phyloP scores from a whole-genome alignment of 306 rosid genomes.

The Carpinus fangiana region DNA sequence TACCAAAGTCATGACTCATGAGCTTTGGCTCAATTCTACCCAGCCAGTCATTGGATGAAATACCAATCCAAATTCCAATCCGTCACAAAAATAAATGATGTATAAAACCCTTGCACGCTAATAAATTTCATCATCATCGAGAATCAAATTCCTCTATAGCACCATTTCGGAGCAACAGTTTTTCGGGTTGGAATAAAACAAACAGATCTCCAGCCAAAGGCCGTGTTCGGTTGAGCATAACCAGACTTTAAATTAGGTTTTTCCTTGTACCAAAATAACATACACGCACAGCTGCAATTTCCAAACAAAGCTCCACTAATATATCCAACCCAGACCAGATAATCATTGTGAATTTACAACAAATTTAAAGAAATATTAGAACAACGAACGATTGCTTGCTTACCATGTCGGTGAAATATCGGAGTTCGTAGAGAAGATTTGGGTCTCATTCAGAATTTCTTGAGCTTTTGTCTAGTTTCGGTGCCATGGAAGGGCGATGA shows the following conservation, averaged over 20 bases:
- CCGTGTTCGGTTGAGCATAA: neutral
- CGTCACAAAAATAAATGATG: neutral
- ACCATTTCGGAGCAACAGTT: neutral
- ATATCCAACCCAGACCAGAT: neutral
- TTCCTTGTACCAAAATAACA: neutral
- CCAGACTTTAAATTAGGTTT: neutral
- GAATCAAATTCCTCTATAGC: neutral
- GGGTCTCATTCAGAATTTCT: conserved; percentile 33
- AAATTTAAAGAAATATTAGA: neutral
- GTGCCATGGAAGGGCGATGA: neutral
- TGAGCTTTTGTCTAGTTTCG: conserved; percentile 15
- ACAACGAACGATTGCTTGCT: conserved; percentile 1
- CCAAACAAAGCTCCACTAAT: neutral
- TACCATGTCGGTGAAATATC: conserved; percentile 39
- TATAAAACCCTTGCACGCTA: neutral
- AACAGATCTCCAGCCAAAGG: neutral
- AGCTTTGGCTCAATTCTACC: neutral
- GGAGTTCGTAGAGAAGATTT: conserved; percentile 4
- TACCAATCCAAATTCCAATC: no score
- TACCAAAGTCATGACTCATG: neutral
- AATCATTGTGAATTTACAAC: neutral
- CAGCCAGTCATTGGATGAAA: neutral
- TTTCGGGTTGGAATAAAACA: neutral
- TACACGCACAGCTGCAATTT: no score
- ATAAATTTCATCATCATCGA: neutral